Evolutionary conservation across 495 filamentous ascomycete genomes (phyloP).

Genomic region (Penicillium diatomitis): DNA sequence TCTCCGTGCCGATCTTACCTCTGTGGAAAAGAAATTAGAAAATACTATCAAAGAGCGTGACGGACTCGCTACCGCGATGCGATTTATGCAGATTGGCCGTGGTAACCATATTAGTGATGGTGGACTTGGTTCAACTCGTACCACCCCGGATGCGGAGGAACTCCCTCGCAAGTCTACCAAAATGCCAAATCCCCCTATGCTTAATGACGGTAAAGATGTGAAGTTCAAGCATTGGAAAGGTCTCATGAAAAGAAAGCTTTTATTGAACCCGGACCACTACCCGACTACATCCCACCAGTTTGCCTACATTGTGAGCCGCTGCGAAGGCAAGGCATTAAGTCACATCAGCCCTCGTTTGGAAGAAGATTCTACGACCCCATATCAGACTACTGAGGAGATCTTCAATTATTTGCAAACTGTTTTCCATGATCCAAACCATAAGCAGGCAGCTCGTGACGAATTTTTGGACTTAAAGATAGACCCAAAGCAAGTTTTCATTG

Average conservation of each 20-base stretch:
- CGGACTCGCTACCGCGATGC: not conserved
- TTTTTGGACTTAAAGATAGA: not conserved
- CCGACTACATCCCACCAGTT: not conserved
- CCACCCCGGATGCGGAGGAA: not conserved
- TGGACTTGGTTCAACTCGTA: not conserved
- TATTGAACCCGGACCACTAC: too few relatives aligned
- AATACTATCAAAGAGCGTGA: not conserved
- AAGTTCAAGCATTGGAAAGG: not conserved
- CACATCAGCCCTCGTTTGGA: not conserved
- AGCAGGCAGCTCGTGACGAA: not conserved
- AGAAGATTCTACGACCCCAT: not conserved
- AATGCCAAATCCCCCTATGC: not conserved
- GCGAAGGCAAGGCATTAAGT: not conserved
- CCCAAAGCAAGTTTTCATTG: not conserved
- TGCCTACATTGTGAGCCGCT: not conserved
- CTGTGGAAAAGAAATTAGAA: not conserved
- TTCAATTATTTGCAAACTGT: not conserved
- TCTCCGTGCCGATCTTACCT: not conserved
- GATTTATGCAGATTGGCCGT: not conserved
- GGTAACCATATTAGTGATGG: not conserved
- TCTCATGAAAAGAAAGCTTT: not conserved
- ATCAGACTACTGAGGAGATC: not conserved
- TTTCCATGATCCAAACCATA: not conserved
- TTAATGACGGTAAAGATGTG: not conserved
- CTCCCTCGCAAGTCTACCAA: not conserved